phyloP scores from a whole-genome alignment of 2,329 filamentous ascomycete species.

The Gaeumannomyces sp. region DNA sequence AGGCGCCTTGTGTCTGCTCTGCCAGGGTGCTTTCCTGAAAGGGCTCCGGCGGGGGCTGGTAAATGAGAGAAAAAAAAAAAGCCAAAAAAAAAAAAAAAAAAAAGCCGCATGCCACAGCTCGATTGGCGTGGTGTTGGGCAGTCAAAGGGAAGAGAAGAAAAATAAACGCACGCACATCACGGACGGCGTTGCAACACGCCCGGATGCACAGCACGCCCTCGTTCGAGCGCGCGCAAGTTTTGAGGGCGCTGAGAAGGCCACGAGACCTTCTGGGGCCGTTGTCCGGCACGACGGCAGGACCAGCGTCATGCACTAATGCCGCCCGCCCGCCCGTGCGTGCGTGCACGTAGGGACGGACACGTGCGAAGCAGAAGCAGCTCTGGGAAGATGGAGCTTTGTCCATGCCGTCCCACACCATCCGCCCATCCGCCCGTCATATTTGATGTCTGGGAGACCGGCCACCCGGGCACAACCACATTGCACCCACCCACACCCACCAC shows the following conservation, averaged over 20 bases:
- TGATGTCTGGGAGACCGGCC: no score
- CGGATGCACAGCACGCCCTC: not conserved
- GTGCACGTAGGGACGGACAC: not conserved
- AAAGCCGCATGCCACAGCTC: no score
- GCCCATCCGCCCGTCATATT: no score
- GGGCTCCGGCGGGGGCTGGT: no score
- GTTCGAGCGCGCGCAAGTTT: not conserved
- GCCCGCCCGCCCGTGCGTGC: not conserved
- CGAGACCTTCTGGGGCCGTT: not conserved
- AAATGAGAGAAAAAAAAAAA: not conserved
- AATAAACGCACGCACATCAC: not conserved
- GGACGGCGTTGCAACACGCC: not conserved
- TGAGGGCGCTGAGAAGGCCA: no score
- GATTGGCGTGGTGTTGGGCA: no score
- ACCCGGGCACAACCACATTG: no score
- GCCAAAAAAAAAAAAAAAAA: not conserved
- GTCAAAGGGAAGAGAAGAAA: constrained; percentile 2
- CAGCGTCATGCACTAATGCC: not conserved
- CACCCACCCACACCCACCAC: no score
- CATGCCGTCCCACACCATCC: no score
- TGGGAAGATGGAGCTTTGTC: no score
- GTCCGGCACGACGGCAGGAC: not conserved
- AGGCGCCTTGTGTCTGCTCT: no score
- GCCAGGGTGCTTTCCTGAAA: no score
- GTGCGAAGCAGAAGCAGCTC: not conserved